Percentiles rank a stretch among this genome's conserved stretches.
phyloP scores from a whole-genome alignment of 257 asterid genomes.

The Solanum chmielewskii region DNA sequence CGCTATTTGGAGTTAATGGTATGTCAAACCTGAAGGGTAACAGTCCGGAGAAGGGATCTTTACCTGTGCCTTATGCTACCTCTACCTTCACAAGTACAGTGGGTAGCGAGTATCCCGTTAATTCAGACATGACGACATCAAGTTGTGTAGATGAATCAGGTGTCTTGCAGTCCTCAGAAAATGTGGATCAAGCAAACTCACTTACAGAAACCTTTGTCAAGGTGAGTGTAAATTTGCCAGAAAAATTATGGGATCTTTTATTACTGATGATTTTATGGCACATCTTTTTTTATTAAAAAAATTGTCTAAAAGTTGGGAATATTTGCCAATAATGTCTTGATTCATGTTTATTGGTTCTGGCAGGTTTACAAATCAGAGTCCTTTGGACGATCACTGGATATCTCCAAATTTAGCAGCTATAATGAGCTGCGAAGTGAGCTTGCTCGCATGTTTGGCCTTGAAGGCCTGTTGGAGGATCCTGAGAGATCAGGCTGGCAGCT shows the following conservation, averaged over 20 bases:
- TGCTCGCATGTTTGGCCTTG: conserved; percentile 88
- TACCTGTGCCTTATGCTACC: conserved; percentile 42
- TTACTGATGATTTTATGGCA: background rate
- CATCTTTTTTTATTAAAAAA: background rate
- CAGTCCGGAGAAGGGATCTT: conserved; percentile 30
- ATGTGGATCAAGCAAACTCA: conserved; percentile 56
- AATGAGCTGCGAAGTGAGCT: conserved; percentile 92
- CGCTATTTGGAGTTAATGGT: conserved; percentile 42
- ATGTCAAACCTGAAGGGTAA: conserved; percentile 29
- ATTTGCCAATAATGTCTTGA: background rate
- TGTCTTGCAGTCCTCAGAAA: conserved; percentile 76
- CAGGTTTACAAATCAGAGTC: conserved; percentile 92
- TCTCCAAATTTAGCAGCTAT: conserved; percentile 90
- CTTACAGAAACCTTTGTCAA: conserved; percentile 69
- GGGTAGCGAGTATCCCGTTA: conserved; percentile 47
- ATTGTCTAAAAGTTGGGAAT: background rate
- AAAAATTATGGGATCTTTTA: background rate
- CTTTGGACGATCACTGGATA: conserved; percentile 81
- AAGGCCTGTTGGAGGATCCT: conserved; percentile 90
- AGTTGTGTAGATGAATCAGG: conserved; percentile 87
- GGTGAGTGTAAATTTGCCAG: conserved; percentile 25
- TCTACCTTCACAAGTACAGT: conserved; percentile 37
- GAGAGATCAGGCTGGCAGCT: conserved; percentile 99
- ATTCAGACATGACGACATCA: conserved; percentile 62
- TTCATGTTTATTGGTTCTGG: background rate